These are phyloP conservation scores for Prunus kanzakura DNA, from an alignment of 306 rosid species.

Conservation along the genomic window DNA sequence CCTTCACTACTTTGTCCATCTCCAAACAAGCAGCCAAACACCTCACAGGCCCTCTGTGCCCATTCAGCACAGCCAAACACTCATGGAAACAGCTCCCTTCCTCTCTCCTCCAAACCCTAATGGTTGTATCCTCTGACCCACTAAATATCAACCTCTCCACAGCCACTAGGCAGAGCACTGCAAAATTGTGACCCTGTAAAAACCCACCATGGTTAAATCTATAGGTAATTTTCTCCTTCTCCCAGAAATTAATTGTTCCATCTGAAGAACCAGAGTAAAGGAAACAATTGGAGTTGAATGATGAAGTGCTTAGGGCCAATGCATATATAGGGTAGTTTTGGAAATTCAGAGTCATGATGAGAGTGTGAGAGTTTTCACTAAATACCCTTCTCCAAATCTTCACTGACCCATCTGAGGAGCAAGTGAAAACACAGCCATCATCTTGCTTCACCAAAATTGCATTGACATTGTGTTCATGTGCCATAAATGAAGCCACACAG, in stretches of 20 bases:
- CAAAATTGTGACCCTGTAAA: constrained; percentile 66
- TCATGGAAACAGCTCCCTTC: constrained; percentile 66
- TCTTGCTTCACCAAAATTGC: constrained; percentile 62
- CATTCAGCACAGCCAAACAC: constrained; percentile 64
- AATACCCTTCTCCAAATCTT: constrained; percentile 71
- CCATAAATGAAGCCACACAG: constrained; percentile 56
- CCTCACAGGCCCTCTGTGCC: constrained; percentile 77
- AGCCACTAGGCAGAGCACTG: constrained; percentile 56
- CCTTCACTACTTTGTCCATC: constrained; percentile 52
- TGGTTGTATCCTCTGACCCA: constrained; percentile 77
- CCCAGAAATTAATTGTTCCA: constrained; percentile 67
- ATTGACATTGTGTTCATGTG: constrained; percentile 56
- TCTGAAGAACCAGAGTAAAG: constrained; percentile 67
- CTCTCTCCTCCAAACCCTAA: constrained; percentile 67
- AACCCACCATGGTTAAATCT: constrained; percentile 72
- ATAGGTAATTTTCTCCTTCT: constrained; percentile 54
- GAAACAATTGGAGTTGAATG: constrained; percentile 37
- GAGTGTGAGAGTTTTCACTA: constrained; percentile 67
- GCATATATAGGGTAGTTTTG: constrained; percentile 57
- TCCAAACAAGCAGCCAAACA: constrained; percentile 67
- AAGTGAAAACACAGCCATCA: constrained; percentile 69
- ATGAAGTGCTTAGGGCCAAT: constrained; percentile 43
- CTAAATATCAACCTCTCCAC: constrained; percentile 67
- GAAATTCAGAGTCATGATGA: constrained; percentile 56
- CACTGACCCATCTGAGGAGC: constrained; percentile 71